These are phyloP conservation scores for Pseudocercospora pini-densiflorae DNA, from an alignment of 2,329 filamentous ascomycete species.

Conservation along the genomic window DNA sequence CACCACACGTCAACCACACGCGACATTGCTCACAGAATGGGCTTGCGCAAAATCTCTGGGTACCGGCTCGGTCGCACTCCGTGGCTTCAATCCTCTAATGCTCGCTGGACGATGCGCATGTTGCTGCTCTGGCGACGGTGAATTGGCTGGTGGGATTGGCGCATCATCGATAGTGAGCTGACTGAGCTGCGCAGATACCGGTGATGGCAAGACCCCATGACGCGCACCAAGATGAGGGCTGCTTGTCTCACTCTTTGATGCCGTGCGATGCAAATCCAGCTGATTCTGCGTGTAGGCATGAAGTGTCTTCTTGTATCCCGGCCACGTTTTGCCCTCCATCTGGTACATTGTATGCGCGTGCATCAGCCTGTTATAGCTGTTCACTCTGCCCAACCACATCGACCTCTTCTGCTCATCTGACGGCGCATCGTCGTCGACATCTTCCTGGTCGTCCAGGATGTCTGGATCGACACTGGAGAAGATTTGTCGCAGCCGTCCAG, in stretches of 20 bases:
- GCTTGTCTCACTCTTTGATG: constrained; percentile 18
- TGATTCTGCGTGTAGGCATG: constrained; percentile 34
- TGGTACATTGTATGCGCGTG: constrained; percentile 31
- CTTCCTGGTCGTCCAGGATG: not conserved
- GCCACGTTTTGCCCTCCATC: constrained; percentile 25
- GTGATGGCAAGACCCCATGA: constrained; percentile 18
- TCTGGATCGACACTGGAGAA: constrained; percentile 7
- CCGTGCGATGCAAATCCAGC: constrained; percentile 25
- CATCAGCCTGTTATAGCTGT: constrained; percentile 31
- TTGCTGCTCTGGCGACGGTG: constrained; percentile 19
- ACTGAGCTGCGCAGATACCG: constrained; percentile 17
- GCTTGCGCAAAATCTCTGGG: constrained; percentile 22
- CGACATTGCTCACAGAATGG: constrained; percentile 3
- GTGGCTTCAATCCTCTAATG: constrained; percentile 11
- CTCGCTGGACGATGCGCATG: not conserved
- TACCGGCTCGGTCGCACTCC: constrained; percentile 28
- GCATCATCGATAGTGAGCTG: constrained; percentile 29
- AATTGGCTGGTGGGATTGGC: constrained; percentile 28
- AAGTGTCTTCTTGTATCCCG: constrained; percentile 33
- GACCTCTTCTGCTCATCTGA: not conserved
- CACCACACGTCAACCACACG: constrained; percentile 13
- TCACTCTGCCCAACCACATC: constrained; percentile 12
- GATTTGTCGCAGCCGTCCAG: constrained; percentile 9
- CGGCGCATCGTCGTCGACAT: not conserved
- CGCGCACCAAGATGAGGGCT: constrained; percentile 18